A percentile compares a stretch with the other conserved stretches of the same genome.
phyloP scores from a whole-genome alignment of 2,329 filamentous ascomycete species.

The Lachnellula arida region DNA sequence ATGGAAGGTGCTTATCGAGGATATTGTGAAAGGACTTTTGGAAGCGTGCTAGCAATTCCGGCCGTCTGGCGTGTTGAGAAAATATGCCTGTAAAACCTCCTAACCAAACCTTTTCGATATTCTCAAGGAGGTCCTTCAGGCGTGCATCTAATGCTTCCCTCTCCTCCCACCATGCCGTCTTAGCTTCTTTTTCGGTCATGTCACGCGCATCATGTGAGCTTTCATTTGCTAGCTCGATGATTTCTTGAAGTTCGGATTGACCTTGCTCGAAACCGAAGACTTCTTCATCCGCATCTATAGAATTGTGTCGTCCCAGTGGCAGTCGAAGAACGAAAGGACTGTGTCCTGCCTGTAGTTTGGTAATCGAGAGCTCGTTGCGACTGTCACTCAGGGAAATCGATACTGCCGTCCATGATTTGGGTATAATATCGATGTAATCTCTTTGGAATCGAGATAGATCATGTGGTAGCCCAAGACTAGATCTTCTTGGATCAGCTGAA shows the following conservation, averaged over 20 bases:
- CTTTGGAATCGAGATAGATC: constrained; percentile 65
- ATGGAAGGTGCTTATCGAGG: constrained; percentile 80
- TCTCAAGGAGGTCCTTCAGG: constrained; percentile 71
- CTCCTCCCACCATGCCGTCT: constrained; percentile 84
- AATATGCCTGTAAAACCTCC: constrained; percentile 95
- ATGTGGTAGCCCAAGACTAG: constrained; percentile 43
- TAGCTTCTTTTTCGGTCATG: constrained; percentile 68
- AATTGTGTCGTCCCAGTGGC: constrained; percentile 76
- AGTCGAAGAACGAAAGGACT: constrained; percentile 83
- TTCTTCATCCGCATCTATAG: constrained; percentile 73
- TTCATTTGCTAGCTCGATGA: constrained; percentile 76
- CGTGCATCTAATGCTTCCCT: constrained; percentile 74
- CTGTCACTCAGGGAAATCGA: constrained; percentile 81
- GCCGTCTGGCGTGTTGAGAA: constrained; percentile 62
- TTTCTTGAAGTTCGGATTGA: constrained; percentile 72
- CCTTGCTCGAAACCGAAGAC: constrained; percentile 81
- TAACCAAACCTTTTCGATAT: constrained; percentile 90
- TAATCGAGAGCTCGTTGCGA: constrained; percentile 79
- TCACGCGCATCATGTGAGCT: constrained; percentile 73
- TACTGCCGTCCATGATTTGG: constrained; percentile 75
- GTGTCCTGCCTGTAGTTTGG: constrained; percentile 71
- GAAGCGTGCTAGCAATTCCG: constrained; percentile 67
- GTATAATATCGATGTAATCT: constrained; percentile 82
- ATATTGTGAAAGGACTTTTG: constrained; percentile 72
- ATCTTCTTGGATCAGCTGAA: constrained; percentile 37